These are phyloP conservation scores for Schrenkiella parvula DNA, from an alignment of 345 rosid genomes.

Conservation along the genomic window DNA sequence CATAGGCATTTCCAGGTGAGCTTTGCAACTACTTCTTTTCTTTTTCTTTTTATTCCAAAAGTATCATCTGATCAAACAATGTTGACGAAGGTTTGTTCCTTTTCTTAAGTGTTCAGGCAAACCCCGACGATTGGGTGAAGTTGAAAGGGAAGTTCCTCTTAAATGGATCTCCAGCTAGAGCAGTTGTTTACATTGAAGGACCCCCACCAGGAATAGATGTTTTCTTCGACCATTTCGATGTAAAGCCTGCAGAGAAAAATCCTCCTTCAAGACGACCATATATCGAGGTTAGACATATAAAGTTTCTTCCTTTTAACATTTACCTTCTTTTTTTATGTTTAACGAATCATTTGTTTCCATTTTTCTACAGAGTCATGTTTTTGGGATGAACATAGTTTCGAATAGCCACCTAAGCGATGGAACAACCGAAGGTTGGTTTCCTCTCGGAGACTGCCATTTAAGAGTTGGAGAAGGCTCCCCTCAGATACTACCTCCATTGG, in stretches of 20 bases:
- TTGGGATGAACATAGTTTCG: slow-evolving; percentile 64
- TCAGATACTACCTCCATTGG: slow-evolving; percentile 72
- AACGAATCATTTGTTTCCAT: neutral
- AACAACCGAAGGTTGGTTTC: slow-evolving; percentile 78
- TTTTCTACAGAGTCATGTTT: slow-evolving; percentile 54
- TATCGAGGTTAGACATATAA: slow-evolving; percentile 51
- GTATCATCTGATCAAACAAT: neutral
- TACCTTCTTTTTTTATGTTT: neutral
- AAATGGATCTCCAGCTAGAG: slow-evolving; percentile 70
- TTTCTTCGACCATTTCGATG: slow-evolving; percentile 62
- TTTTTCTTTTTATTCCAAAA: neutral
- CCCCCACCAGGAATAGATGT: slow-evolving; percentile 86
- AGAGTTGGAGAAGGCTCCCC: slow-evolving; percentile 73
- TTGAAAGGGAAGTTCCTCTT: slow-evolving; percentile 84
- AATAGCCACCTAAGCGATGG: slow-evolving; percentile 58
- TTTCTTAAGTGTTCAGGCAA: slow-evolving; percentile 62
- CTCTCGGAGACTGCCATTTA: slow-evolving; percentile 78
- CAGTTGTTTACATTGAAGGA: slow-evolving; percentile 83
- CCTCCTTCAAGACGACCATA: slow-evolving; percentile 62
- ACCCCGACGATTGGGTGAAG: slow-evolving; percentile 69
- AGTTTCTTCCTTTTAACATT: neutral
- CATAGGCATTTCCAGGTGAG: slow-evolving; percentile 68
- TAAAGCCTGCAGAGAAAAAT: slow-evolving; percentile 67
- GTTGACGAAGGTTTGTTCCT: slow-evolving; percentile 4
- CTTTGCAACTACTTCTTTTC: neutral